Percentiles rank a stretch among this genome's conserved stretches.
Evolutionary conservation across 140 eudicot genomes (phyloP).

Genomic region (Anethum foeniculum): DNA sequence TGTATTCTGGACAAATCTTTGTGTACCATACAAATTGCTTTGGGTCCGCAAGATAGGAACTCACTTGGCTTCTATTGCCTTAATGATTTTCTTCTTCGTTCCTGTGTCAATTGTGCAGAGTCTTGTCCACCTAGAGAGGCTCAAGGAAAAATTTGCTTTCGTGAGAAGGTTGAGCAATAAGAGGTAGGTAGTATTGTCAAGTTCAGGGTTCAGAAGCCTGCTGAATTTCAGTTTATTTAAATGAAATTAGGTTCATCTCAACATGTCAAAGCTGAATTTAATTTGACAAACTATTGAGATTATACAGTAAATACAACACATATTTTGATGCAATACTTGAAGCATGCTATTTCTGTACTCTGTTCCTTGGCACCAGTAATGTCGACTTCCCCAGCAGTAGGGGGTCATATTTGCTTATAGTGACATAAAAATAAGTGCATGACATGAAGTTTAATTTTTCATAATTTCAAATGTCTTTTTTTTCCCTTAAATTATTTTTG

Average conservation of each 20-base stretch:
- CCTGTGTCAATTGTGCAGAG: slow-evolving; percentile 85
- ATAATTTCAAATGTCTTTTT: slow-evolving; percentile 79
- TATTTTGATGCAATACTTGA: not conserved
- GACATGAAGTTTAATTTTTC: slow-evolving; percentile 59
- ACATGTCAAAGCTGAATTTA: not conserved
- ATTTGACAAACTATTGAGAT: not conserved
- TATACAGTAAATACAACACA: not conserved
- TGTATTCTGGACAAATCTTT: slow-evolving; percentile 75
- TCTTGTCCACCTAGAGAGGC: slow-evolving; percentile 47
- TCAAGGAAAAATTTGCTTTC: slow-evolving; percentile 49
- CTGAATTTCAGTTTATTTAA: not conserved
- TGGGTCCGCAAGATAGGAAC: slow-evolving; percentile 78
- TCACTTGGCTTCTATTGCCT: slow-evolving; percentile 46
- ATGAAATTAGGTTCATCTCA: not conserved
- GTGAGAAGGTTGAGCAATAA: slow-evolving; percentile 32
- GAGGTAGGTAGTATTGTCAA: slow-evolving; percentile 33
- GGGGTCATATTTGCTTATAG: slow-evolving; percentile 77
- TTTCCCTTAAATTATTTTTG: slow-evolving; percentile 7
- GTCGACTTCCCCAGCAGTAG: slow-evolving; percentile 71
- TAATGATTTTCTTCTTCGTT: slow-evolving; percentile 60
- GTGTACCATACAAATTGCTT: slow-evolving; percentile 59
- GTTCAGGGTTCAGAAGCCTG: not conserved
- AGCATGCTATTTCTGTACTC: slow-evolving; percentile 37
- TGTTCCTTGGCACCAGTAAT: slow-evolving; percentile 61
- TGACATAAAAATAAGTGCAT: slow-evolving; percentile 71